These are phyloP conservation scores for Geotrichum histeridarum DNA, from an alignment of 1,139 yeast genomes.

Conservation along the genomic window DNA sequence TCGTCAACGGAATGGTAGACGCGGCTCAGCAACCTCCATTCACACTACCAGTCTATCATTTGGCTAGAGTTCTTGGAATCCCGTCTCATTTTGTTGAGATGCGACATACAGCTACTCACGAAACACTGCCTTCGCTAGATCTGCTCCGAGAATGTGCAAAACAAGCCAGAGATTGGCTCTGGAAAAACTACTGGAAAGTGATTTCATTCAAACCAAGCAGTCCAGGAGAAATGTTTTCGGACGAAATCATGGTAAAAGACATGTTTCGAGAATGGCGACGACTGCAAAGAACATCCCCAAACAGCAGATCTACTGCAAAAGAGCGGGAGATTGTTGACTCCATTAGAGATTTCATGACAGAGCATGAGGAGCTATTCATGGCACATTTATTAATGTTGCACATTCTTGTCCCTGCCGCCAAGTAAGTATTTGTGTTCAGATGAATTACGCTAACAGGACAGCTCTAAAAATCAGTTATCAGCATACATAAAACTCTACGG, in stretches of 20 bases:
- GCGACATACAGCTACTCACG: slow-evolving; percentile 91
- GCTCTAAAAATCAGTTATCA: slow-evolving; percentile 14
- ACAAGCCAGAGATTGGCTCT: slow-evolving; percentile 72
- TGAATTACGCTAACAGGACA: background rate
- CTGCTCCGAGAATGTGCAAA: slow-evolving; percentile 55
- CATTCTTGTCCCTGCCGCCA: slow-evolving; percentile 30
- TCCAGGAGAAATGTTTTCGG: slow-evolving; percentile 21
- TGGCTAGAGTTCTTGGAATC: slow-evolving; percentile 64
- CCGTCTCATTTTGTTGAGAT: slow-evolving; percentile 86
- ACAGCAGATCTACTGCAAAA: slow-evolving; percentile 24
- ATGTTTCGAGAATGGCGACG: slow-evolving; percentile 38
- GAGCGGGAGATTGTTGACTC: background rate
- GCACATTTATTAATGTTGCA: slow-evolving; percentile 30
- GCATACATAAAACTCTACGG: slow-evolving; percentile 23
- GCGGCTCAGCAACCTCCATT: slow-evolving; percentile 74
- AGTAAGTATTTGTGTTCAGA: slow-evolving; percentile 2
- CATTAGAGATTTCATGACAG: background rate
- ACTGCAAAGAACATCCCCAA: slow-evolving; percentile 46
- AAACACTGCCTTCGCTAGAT: slow-evolving; percentile 64
- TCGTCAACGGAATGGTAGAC: slow-evolving; percentile 88
- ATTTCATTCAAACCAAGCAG: slow-evolving; percentile 28
- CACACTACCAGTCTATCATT: slow-evolving; percentile 71
- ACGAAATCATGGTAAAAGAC: slow-evolving; percentile 28
- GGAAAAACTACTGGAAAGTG: slow-evolving; percentile 66
- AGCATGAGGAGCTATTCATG: slow-evolving; percentile 25